phyloP scores from a whole-genome alignment of 2,329 filamentous ascomycete genomes.

The Colletotrichum orbiculare region DNA sequence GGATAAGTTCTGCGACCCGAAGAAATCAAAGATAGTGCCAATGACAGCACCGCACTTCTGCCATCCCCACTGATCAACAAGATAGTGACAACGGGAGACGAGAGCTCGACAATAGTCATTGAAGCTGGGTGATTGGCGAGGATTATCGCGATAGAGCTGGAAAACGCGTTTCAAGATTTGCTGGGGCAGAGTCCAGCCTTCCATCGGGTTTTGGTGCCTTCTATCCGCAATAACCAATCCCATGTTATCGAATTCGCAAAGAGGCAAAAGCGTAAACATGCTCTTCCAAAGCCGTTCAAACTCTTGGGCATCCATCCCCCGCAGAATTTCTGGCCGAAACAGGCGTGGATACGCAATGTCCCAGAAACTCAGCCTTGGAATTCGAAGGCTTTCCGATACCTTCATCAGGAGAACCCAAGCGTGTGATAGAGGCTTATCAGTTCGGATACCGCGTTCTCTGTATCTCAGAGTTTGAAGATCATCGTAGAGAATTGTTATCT shows the following conservation, averaged over 20 bases:
- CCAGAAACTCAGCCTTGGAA: slow-evolving; percentile 70
- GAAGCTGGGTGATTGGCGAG: slow-evolving; percentile 68
- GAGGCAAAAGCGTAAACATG: slow-evolving; percentile 70
- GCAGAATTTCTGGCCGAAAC: slow-evolving; percentile 46
- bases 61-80: slow-evolving; percentile 76
- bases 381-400: slow-evolving; percentile 59
- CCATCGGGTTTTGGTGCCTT: slow-evolving; percentile 52
- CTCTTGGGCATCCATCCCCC: slow-evolving; percentile 54
- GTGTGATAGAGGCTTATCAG: slow-evolving; percentile 56
- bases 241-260: slow-evolving; percentile 67
- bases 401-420: slow-evolving; percentile 71
- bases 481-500: slow-evolving; percentile 59
- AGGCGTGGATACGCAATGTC: slow-evolving; percentile 62
- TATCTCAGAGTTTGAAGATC: slow-evolving; percentile 56
- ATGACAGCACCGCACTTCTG: slow-evolving; percentile 66
- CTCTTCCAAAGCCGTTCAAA: slow-evolving; percentile 69
- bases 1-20: slow-evolving; percentile 69
- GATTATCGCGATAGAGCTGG: slow-evolving; percentile 65
- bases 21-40: slow-evolving; percentile 75
- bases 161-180: slow-evolving; percentile 68
- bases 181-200: slow-evolving; percentile 72
- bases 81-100: slow-evolving; percentile 69
- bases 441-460: slow-evolving; percentile 64
- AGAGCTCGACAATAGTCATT: slow-evolving; percentile 73
- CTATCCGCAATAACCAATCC: slow-evolving; percentile 59